These are phyloP conservation scores for Suillus ampliporus DNA, from an alignment of 768 basidiomycete genomes.

Conservation along the genomic window DNA sequence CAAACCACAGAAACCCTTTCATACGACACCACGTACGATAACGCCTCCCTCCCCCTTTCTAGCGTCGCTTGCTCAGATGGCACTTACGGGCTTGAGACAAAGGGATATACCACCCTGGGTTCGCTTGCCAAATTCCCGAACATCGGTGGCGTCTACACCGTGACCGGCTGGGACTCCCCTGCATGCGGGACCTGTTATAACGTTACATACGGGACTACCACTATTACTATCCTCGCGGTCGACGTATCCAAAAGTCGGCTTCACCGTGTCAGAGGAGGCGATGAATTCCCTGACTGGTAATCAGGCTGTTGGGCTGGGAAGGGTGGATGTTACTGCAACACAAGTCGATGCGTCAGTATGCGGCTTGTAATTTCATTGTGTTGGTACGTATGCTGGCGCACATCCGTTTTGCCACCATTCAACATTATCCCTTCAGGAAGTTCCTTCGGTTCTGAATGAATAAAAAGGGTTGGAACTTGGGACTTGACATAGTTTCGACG, in stretches of 20 bases:
- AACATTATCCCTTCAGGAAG: not conserved
- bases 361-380: constrained; percentile 2
- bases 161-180: constrained; percentile 28
- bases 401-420: not conserved
- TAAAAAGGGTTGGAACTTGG: not conserved
- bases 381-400: not conserved
- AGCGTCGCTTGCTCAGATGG: constrained; percentile 46
- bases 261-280: constrained; percentile 39
- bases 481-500: not conserved
- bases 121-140: constrained; percentile 44
- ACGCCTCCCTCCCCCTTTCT: constrained; percentile 29
- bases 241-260: constrained; percentile 52
- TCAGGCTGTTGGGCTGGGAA: constrained; percentile 21
- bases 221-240: constrained; percentile 58
- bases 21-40: constrained; percentile 45
- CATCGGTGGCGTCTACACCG: constrained; percentile 37
- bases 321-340: constrained; percentile 23
- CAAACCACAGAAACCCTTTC: constrained; percentile 36
- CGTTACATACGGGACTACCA: constrained; percentile 35
- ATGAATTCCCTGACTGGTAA: constrained; percentile 31
- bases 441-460: not conserved
- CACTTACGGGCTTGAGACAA: constrained; percentile 40
- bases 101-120: constrained; percentile 41
- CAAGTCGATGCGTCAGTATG: constrained; percentile 10
- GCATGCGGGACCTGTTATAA: constrained; percentile 38